Evolutionary conservation across 192 early-diverging fungal species (phyloP).

Genomic region (Backusella circina): DNA sequence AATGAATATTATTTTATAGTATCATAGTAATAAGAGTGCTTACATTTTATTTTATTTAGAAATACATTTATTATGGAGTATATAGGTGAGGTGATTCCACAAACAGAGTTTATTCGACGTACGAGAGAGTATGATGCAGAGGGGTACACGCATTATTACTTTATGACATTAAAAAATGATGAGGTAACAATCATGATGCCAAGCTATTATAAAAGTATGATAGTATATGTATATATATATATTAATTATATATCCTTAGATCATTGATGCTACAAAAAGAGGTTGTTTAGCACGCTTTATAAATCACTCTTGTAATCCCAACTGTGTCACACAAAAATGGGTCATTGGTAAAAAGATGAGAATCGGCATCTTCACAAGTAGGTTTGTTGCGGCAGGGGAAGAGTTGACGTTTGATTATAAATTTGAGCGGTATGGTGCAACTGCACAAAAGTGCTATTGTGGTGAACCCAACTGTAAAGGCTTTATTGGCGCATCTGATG

Average conservation of each 20-base stretch:
- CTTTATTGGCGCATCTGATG: slow-evolving; percentile 81
- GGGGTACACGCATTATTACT: slow-evolving; percentile 92
- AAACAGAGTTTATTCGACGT: slow-evolving; percentile 75
- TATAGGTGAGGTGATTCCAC: slow-evolving; percentile 89
- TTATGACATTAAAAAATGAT: slow-evolving; percentile 89
- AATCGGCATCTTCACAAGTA: slow-evolving; percentile 91
- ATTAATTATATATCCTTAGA: too few species aligned
- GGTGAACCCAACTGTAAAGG: slow-evolving; percentile 85
- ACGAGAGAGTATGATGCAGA: slow-evolving; percentile 75
- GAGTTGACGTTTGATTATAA: slow-evolving; percentile 99
- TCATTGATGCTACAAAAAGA: slow-evolving; percentile 92
- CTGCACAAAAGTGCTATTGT: slow-evolving; percentile 92
- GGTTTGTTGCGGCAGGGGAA: slow-evolving; percentile 68
- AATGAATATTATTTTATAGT: background rate
- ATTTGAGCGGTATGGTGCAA: slow-evolving; percentile 88
- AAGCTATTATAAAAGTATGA: background rate
- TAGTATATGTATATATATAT: too few species aligned
- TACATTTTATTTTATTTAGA: slow-evolving; percentile 28
- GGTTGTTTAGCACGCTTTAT: slow-evolving; percentile 95
- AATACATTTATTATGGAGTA: slow-evolving; percentile 94
- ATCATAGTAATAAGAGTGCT: background rate
- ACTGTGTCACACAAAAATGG: slow-evolving; percentile 96
- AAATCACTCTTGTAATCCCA: slow-evolving; percentile 96
- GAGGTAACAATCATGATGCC: too few species aligned
- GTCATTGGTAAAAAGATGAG: slow-evolving; percentile 85